phyloP scores from a whole-genome alignment of 306 rosid species.

The Vigna hirtella region DNA sequence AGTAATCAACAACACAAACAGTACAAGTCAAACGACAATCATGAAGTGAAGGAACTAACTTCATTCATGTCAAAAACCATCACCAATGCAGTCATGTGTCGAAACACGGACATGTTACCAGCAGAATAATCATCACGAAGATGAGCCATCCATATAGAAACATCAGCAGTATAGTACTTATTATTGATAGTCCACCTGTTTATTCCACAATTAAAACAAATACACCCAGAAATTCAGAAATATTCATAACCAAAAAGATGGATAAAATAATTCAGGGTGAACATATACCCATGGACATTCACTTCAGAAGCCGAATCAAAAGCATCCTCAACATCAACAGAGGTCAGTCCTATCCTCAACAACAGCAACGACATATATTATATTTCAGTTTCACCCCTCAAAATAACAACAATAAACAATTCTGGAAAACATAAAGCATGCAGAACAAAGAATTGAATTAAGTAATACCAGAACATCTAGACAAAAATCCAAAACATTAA shows the following conservation, averaged over 20 bases:
- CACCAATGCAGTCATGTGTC: slow-evolving; percentile 71
- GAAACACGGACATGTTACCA: slow-evolving; percentile 53
- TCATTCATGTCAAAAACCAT: slow-evolving; percentile 86
- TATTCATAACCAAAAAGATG: slow-evolving; percentile 26
- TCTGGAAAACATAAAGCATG: neutral
- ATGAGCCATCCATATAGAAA: slow-evolving; percentile 77
- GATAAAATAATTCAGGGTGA: slow-evolving; percentile 10
- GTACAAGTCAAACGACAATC: slow-evolving; percentile 6
- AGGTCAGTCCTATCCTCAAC: slow-evolving; percentile 64
- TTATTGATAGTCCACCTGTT: slow-evolving; percentile 83
- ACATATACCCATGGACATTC: slow-evolving; percentile 68
- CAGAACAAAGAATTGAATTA: neutral
- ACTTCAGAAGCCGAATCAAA: slow-evolving; percentile 66
- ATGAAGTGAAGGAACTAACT: slow-evolving; percentile 55
- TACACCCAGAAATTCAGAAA: neutral
- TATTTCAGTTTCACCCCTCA: slow-evolving; percentile 3
- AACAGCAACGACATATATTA: slow-evolving; percentile 33
- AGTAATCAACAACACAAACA: slow-evolving; percentile 1
- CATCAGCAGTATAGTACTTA: slow-evolving; percentile 85
- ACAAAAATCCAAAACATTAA: neutral
- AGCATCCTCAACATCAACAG: slow-evolving; percentile 66
- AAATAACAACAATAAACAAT: neutral
- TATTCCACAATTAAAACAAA: slow-evolving; percentile 26
- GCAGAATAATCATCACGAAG: slow-evolving; percentile 67
- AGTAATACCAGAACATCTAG: neutral